Conservation (phyloP, 139 green algal species). For the Marvania coccoides region DNA sequence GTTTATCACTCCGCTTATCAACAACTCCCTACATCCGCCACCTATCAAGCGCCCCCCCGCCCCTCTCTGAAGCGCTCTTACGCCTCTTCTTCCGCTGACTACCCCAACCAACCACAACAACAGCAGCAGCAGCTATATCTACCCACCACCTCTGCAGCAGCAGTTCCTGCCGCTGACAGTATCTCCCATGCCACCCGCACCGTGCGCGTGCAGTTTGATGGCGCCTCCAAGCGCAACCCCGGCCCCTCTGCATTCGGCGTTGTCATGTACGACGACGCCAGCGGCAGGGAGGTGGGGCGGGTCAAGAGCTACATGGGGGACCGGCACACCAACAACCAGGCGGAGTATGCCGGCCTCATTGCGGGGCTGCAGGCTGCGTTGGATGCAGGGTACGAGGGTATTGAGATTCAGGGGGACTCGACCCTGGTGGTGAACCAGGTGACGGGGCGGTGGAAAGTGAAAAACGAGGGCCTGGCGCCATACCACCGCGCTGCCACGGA, state of each 20-base stretch:
- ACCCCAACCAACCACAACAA: no score
- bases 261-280: slow-evolving; percentile 25
- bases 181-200: no score
- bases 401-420: slow-evolving; percentile 37
- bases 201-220: slow-evolving; percentile 37
- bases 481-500: neutral
- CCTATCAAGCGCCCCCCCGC: no score
- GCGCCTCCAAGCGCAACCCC: slow-evolving; percentile 35
- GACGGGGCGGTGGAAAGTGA: slow-evolving; percentile 23
- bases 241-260: slow-evolving; percentile 32
- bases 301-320: slow-evolving; percentile 19
- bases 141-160: no score
- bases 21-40: no score
- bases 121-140: no score
- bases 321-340: slow-evolving; percentile 44
- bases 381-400: slow-evolving; percentile 7
- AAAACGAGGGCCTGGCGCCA: slow-evolving; percentile 14
- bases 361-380: slow-evolving; percentile 33
- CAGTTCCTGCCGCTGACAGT: no score
- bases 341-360: slow-evolving; percentile 42
- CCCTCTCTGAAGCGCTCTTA: no score
- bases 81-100: no score
- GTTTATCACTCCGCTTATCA: no score
- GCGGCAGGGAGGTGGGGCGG: slow-evolving; percentile 7
- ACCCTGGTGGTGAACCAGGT: slow-evolving; percentile 40